Percentiles rank a stretch among this genome's conserved stretches.
phyloP scores from a whole-genome alignment of 2,329 filamentous ascomycete species.

The Pseudogymnoascus sp. region DNA sequence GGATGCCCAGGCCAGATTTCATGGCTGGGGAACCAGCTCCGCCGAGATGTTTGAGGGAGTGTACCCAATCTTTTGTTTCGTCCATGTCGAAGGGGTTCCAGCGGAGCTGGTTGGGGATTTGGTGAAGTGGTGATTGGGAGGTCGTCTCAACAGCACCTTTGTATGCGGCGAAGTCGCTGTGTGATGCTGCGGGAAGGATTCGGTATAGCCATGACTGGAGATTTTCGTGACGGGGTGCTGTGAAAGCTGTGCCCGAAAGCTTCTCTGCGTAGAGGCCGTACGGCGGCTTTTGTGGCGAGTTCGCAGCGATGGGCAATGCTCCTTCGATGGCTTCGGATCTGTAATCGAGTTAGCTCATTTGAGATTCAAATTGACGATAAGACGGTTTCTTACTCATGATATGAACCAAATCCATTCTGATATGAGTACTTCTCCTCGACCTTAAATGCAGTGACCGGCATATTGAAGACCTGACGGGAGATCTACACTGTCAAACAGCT shows the following conservation, averaged over 20 bases:
- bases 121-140: constrained; percentile 49
- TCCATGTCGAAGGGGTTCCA: constrained; percentile 70
- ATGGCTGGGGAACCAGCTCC: constrained; percentile 72
- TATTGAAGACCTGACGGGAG: constrained; percentile 26
- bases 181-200: constrained; percentile 46
- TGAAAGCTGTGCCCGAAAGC: constrained; percentile 51
- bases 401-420: constrained; percentile 60
- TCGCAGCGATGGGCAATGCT: constrained; percentile 56
- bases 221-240: constrained; percentile 49
- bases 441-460: constrained; percentile 59
- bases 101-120: constrained; percentile 73
- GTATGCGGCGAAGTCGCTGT: constrained; percentile 23
- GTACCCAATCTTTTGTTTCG: constrained; percentile 60
- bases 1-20: constrained; percentile 73
- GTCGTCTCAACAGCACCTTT: constrained; percentile 41
- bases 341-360: constrained; percentile 18
- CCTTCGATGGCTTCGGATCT: constrained; percentile 60
- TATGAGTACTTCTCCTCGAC: constrained; percentile 60
- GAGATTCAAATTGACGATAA: neutral
- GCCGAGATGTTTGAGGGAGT: constrained; percentile 54
- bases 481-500: neutral
- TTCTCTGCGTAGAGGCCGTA: constrained; percentile 64
- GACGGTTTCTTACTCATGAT: constrained; percentile 51
- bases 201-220: constrained; percentile 53
- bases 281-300: constrained; percentile 62